phyloP scores from a whole-genome alignment of 2,329 filamentous ascomycete species.

The Aaosphaeria pasadenensis region DNA sequence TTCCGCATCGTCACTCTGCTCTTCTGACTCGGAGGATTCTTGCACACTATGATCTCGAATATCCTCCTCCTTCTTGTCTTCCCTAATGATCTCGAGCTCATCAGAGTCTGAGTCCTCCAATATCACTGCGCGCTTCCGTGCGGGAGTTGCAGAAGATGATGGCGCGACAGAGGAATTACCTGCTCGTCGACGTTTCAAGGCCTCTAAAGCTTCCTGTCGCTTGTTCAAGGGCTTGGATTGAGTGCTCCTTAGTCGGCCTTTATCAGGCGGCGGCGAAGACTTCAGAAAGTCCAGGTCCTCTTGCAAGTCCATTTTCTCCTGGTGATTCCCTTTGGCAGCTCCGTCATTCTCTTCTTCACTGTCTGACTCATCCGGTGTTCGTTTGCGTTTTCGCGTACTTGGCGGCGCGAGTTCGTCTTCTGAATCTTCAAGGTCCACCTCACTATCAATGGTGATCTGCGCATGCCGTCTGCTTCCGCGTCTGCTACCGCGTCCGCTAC shows the following conservation, averaged over 20 bases:
- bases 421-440: slow-evolving; percentile 3
- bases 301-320: slow-evolving; percentile 39
- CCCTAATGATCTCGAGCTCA: slow-evolving; percentile 32
- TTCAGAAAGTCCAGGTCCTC: slow-evolving; percentile 46
- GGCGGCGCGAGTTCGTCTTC: slow-evolving; percentile 2
- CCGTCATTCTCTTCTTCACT: slow-evolving; percentile 13
- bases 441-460: neutral
- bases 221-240: slow-evolving; percentile 26
- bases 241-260: slow-evolving; percentile 20
- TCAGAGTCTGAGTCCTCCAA: slow-evolving; percentile 19
- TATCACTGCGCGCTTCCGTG: slow-evolving; percentile 15
- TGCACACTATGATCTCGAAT: slow-evolving; percentile 19
- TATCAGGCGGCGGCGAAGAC: slow-evolving; percentile 29
- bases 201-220: slow-evolving; percentile 43
- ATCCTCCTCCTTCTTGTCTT: slow-evolving; percentile 26
- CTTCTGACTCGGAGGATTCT: slow-evolving; percentile 11
- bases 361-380: slow-evolving; percentile 5
- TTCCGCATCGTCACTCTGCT: slow-evolving; percentile 14
- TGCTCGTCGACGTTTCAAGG: slow-evolving; percentile 41
- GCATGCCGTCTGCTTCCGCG: too few species aligned
- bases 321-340: slow-evolving; percentile 5
- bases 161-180: slow-evolving; percentile 20
- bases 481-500: too few species aligned
- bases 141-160: slow-evolving; percentile 20
- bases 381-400: neutral